Base-by-base conservation (phyloP, 306 rosid species). In the Cicer bijugum region DNA sequence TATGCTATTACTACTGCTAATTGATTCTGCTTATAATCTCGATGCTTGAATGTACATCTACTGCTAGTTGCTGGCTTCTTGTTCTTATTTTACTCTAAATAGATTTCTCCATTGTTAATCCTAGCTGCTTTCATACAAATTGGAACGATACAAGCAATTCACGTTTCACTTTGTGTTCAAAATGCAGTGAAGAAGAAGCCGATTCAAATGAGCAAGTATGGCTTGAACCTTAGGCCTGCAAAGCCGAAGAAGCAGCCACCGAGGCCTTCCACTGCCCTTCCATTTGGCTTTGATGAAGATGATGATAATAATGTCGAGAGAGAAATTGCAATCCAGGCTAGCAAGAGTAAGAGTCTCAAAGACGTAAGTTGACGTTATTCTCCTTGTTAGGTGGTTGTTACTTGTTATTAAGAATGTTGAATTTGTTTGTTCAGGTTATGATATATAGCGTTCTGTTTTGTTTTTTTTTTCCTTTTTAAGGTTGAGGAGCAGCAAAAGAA, bases 401-500 rank as follows among this genome's bases (percentile, higher is more conserved):
- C 33, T 20, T 8, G 50, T 60, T 62, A 33, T 39, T 23, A 37
- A 4, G 28, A 62, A 9, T 14, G 5, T 20, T 62, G 16, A 40
- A 10, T 52, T 71, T 72, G 9, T 14, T 50, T 61, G 15, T 70
- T 39, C 14, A 6, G 33, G 53, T 52, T 35, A 62, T 35, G 7
- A 67, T 56, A 61, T 56, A 61, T 76, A 60, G 60, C 14, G 72
- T 69, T 67, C 56, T 9, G 5, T 84, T 40, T 72, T 35, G 37
- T 35, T 50, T 44, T 42, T 11, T n/a, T 1, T 38, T 43, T 12
- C 20, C 38, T 40, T 60, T 50, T 63, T 37, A 76, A 88, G 93
- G 91, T 85, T 45, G 99, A 94, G 86, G 91, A 88, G 77, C 96
- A 85, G 85, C 90, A 88, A 65, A 88, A 82, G 84, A 91, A 89